Conservation (phyloP, 2,329 filamentous ascomycete genomes). For the Colletotrichum viniferum region DNA sequence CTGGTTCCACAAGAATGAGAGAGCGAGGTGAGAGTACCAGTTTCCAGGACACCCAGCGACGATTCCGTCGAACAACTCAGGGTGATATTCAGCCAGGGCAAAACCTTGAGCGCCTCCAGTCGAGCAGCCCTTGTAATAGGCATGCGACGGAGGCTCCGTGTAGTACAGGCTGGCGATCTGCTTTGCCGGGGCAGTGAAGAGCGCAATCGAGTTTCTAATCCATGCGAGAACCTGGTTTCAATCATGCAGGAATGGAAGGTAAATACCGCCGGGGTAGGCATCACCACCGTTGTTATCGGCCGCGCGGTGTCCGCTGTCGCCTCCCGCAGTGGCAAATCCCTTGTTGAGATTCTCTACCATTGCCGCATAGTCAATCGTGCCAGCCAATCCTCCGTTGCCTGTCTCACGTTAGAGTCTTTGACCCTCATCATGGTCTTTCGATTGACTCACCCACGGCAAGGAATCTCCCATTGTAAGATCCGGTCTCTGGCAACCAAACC, state of each 20-base stretch:
- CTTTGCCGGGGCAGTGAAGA: neutral
- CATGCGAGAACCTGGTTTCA: slow-evolving; percentile 6
- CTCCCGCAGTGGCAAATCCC: neutral
- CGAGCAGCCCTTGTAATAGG: slow-evolving; percentile 8
- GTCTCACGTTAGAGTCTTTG: neutral
- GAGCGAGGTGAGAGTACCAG: slow-evolving; percentile 8
- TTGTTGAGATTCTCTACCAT: slow-evolving; percentile 7
- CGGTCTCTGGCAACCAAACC: neutral
- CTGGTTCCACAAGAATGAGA: slow-evolving; percentile 11
- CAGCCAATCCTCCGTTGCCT: slow-evolving; percentile 12
- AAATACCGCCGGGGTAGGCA: neutral
- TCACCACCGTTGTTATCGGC: neutral
- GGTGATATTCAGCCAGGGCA: neutral
- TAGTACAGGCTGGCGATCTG: neutral
- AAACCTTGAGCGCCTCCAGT: slow-evolving; percentile 5
- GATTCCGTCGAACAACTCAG: neutral
- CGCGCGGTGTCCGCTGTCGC: neutral
- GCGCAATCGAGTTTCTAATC: slow-evolving; percentile 3
- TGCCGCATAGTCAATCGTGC: neutral
- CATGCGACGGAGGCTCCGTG: neutral
- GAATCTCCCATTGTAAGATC: neutral
- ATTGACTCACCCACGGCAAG: neutral
- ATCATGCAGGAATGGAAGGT: neutral
- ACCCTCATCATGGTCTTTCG: fast-evolving
- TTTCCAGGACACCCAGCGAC: neutral